phyloP scores from a whole-genome alignment of 208 protist species.

The Leishmania tarentolae region DNA sequence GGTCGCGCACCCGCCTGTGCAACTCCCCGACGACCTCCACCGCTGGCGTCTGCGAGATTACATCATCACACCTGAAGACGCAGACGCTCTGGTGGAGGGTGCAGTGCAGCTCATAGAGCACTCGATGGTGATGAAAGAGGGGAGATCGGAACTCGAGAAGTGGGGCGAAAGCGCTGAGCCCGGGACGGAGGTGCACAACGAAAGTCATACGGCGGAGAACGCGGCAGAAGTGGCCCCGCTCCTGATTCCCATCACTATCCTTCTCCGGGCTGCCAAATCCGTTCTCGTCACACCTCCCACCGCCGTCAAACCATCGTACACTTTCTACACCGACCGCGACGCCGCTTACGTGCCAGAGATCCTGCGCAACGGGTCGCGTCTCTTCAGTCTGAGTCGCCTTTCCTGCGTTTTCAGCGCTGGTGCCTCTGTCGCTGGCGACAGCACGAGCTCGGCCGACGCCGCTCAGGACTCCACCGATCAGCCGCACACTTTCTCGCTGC shows the following conservation, averaged over 20 bases:
- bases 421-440: constrained; percentile 13
- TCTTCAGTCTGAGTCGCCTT: constrained; percentile 59
- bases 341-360: constrained; percentile 70
- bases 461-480: constrained; percentile 37
- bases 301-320: constrained; percentile 42
- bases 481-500: constrained; percentile 59
- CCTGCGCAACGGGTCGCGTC: constrained; percentile 70
- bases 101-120: constrained; percentile 48
- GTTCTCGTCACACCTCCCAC: constrained; percentile 29
- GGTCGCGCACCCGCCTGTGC: constrained; percentile 15
- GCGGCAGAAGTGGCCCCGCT: neutral
- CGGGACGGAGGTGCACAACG: neutral
- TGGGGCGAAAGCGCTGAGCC: neutral
- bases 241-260: constrained; percentile 28
- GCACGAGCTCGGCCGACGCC: neutral
- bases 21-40: constrained; percentile 62
- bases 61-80: constrained; percentile 48
- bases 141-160: neutral
- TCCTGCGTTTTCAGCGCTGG: constrained; percentile 9
- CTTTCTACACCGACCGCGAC: constrained; percentile 70
- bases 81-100: constrained; percentile 48
- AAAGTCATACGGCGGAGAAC: neutral
- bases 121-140: constrained; percentile 3
- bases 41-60: constrained; percentile 68
- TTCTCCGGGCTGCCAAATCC: constrained; percentile 53